Conservation (phyloP, 176 grass and related monocot species). For the Aegilops umbellulata region DNA sequence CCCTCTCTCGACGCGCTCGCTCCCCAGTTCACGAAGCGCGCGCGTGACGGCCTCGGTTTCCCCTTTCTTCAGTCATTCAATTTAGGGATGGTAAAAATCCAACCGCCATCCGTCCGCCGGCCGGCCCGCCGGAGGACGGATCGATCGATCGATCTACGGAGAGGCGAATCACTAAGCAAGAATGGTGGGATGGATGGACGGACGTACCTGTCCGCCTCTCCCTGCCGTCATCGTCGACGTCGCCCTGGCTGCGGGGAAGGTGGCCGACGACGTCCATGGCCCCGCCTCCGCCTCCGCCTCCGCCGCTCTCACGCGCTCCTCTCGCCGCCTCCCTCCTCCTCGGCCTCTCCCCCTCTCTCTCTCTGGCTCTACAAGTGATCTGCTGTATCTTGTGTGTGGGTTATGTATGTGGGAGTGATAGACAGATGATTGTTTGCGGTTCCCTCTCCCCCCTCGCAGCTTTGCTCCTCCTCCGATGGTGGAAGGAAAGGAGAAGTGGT, state of each 20-base stretch:
- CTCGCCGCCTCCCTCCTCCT: not conserved
- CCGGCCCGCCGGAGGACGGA: not conserved
- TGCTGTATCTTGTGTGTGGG: not conserved
- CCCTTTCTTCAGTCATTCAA: not conserved
- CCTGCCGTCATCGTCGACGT: constrained; percentile 70
- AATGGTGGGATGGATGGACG: not conserved
- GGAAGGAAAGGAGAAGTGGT: not conserved
- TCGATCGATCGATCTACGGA: not conserved
- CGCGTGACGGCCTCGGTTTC: constrained; percentile 22
- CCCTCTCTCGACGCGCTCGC: not conserved
- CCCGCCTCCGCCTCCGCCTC: not conserved
- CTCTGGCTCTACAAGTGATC: too few relatives aligned
- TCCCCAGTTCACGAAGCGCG: constrained; percentile 17
- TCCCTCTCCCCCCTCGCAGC: not conserved
- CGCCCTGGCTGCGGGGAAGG: constrained; percentile 32
- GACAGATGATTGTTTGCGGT: not conserved
- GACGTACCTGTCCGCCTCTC: constrained; percentile 55
- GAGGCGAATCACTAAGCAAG: not conserved
- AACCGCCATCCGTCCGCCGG: not conserved
- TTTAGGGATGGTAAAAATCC: not conserved
- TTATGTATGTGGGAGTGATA: not conserved
- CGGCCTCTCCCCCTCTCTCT: not conserved
- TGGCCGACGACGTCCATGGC: constrained; percentile 36
- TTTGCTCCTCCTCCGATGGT: not conserved
- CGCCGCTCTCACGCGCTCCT: not conserved